A percentile compares a stretch with the other conserved stretches of the same genome.
Evolutionary conservation across 306 rosid species (phyloP).

Genomic region (Lathyrus sativus): DNA sequence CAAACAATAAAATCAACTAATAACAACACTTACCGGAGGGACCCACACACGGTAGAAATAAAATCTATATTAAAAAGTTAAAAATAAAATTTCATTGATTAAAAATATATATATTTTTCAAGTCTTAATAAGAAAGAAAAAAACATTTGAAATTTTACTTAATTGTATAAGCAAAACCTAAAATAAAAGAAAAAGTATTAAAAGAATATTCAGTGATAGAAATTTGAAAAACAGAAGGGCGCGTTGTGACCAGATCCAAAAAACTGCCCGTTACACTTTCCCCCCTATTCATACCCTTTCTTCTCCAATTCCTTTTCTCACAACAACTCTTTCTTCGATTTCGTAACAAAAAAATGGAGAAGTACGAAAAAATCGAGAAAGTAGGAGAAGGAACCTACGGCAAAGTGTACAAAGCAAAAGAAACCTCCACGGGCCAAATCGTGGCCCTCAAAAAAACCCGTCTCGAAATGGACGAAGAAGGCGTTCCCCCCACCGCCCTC

Average conservation of each 20-base stretch:
- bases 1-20: too few relatives aligned
- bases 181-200: too few relatives aligned
- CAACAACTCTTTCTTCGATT: background rate
- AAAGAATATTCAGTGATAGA: background rate
- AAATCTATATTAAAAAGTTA: too few relatives aligned
- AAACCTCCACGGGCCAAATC: conserved; percentile 70
- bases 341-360: conserved; percentile 55
- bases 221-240: background rate
- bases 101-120: too few relatives aligned
- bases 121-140: too few relatives aligned
- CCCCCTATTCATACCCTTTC: background rate
- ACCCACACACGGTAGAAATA: too few relatives aligned
- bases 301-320: background rate
- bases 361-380: conserved; percentile 94
- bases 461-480: conserved; percentile 96
- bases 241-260: background rate
- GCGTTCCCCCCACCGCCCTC: conserved; percentile 91
- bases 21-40: too few relatives aligned
- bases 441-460: conserved; percentile 91
- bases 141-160: too few relatives aligned
- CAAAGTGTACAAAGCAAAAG: conserved; percentile 89
- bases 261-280: background rate
- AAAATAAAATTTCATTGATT: too few relatives aligned
- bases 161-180: too few relatives aligned
- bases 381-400: conserved; percentile 98